A percentile compares a stretch with the other conserved stretches of the same genome.
Conservation (phyloP, 495 filamentous ascomycete species). For the Haplographium delicatum region DNA sequence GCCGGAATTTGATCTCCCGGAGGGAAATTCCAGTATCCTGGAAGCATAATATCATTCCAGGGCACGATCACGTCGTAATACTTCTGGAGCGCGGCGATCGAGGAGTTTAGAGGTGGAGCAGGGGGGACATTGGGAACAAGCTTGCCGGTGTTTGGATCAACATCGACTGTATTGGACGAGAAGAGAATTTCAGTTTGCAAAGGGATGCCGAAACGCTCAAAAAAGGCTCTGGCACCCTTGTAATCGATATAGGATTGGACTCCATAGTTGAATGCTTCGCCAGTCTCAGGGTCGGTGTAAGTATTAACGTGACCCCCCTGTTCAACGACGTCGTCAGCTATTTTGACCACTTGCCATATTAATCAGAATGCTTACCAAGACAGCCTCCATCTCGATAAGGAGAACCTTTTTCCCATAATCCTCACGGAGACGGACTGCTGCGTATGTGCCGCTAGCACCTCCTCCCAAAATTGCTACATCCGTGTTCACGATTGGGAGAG, state of each 20-base stretch:
- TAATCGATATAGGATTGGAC: slow-evolving; percentile 37
- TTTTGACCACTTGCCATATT: slow-evolving; percentile 7
- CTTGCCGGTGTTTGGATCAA: slow-evolving; percentile 38
- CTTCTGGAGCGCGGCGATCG: slow-evolving; percentile 28
- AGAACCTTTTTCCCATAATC: slow-evolving; percentile 34
- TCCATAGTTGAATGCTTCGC: slow-evolving; percentile 34
- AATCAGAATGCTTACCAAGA: slow-evolving; percentile 29
- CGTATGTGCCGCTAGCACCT: slow-evolving; percentile 42
- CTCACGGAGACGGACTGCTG: slow-evolving; percentile 39
- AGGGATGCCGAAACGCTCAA: slow-evolving; percentile 36
- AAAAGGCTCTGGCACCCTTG: slow-evolving; percentile 32
- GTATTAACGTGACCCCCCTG: slow-evolving; percentile 41
- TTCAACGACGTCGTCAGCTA: slow-evolving; percentile 10
- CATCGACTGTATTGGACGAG: slow-evolving; percentile 24
- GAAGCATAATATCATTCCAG: slow-evolving; percentile 31
- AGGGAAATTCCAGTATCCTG: slow-evolving; percentile 37
- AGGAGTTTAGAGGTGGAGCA: slow-evolving; percentile 17
- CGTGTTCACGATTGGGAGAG: slow-evolving; percentile 12
- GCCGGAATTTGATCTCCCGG: slow-evolving; percentile 31
- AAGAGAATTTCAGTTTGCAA: slow-evolving; percentile 22
- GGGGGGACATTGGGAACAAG: slow-evolving; percentile 19
- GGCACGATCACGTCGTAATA: slow-evolving; percentile 34
- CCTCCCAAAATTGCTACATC: slow-evolving; percentile 41
- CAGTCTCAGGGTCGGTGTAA: slow-evolving; percentile 31
- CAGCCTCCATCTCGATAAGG: slow-evolving; percentile 36